Evolutionary conservation across 2,329 filamentous ascomycete genomes (phyloP), one percentile per base, ranked within the genome.

Genomic region (Arthroderma uncinatum): DNA sequence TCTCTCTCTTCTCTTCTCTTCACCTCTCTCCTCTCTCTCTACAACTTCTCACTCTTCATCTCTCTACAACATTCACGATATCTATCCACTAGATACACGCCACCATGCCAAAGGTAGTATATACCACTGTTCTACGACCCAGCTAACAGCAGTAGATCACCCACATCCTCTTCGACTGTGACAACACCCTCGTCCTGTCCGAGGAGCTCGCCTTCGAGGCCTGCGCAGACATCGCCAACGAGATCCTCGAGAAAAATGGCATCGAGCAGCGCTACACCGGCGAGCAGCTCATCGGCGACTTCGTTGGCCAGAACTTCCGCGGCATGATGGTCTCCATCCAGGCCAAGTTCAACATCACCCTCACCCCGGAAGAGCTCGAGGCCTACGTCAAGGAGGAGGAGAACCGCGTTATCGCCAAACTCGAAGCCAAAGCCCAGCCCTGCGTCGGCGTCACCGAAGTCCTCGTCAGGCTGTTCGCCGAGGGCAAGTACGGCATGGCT

Each of bases 111-210:
- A 65, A 73, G 66, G 71, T 73, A 40, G n/a, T 21, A 25, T 28
- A 23, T 28, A 12, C 2, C 30, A 23, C 30, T 53, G 4, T 19
- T 53, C 47, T 50, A 33, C 25, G 28, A 8, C 12, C 10, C 2
- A 14, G 36, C 30, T 39, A 39, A 53, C 21, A n/a, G 16, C 33
- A 62, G 44, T 65, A 83, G 79, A 85, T 88, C 73, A 87, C 78
- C 57, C 81, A 85, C 62, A 76, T 89, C 68, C 80, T 89, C 65
- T 86, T 89, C 72, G 86, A 89, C 64, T 78, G 76, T 62, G 76
- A 95, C 82, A 95, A 95, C 81, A 95, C 90, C 62, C 88, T 95
- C 71, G 89, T 93, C 70, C 83, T 93, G 66, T 94, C 89, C 56
- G 91, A 95, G 78, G 84, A 87, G 67, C 81, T 95, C 65, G 90